These are phyloP conservation scores for Colletotrichum euphorbiae DNA, from an alignment of 2,329 filamentous ascomycete species.

Conservation along the genomic window DNA sequence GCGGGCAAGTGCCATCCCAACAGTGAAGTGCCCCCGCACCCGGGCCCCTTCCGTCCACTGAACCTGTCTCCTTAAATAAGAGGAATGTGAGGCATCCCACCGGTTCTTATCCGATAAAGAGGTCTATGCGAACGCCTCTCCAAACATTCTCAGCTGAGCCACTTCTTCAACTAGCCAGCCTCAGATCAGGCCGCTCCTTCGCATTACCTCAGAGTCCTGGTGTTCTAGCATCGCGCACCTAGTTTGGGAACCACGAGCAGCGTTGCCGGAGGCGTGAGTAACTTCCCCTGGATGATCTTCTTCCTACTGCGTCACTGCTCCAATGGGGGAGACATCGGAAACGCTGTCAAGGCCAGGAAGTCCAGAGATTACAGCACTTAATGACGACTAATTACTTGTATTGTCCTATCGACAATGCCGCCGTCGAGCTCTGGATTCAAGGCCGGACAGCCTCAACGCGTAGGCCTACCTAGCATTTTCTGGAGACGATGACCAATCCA, in stretches of 20 bases:
- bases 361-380: no score
- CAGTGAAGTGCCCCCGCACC: background rate
- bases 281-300: background rate
- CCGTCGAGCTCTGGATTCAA: no score
- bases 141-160: background rate
- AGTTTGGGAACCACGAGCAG: background rate
- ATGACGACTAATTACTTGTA: no score
- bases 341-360: background rate
- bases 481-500: no score
- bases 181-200: background rate
- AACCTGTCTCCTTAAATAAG: no score
- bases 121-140: background rate
- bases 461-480: no score
- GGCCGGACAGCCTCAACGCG: no score
- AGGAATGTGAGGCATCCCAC: background rate
- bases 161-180: background rate
- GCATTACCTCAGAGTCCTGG: slow-evolving; percentile 16
- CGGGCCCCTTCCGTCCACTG: no score
- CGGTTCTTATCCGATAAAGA: background rate
- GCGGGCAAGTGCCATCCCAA: slow-evolving; percentile 1
- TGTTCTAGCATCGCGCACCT: background rate
- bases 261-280: slow-evolving; percentile 15
- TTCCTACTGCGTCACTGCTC: slow-evolving; percentile 14
- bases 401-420: no score
- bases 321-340: background rate